A percentile compares a stretch with the other conserved stretches of the same genome.
phyloP scores from a whole-genome alignment of 2,329 filamentous ascomycete species.

The Colletotrichum musicola region DNA sequence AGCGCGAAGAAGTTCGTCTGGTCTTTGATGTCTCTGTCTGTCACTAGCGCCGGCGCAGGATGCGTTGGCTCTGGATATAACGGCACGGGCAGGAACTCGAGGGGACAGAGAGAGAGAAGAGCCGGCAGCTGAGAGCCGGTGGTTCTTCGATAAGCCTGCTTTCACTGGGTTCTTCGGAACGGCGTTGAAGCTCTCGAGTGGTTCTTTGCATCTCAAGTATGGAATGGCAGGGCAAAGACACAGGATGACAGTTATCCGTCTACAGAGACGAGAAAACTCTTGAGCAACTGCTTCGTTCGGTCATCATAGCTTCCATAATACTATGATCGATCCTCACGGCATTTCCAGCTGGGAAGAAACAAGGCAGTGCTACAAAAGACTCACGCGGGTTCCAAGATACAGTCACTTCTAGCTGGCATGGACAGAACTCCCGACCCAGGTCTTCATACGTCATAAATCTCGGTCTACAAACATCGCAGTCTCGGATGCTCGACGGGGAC shows the following conservation, averaged over 20 bases:
- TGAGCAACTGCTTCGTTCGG: too few relatives aligned
- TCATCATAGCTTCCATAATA: too few relatives aligned
- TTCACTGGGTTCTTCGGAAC: not conserved
- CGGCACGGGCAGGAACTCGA: constrained; percentile 27
- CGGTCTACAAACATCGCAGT: not conserved
- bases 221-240: constrained; percentile 16
- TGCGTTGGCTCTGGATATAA: constrained; percentile 32
- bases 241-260: constrained; percentile 16
- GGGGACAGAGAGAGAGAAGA: not conserved
- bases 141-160: not conserved
- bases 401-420: not conserved
- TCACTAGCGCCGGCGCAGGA: constrained; percentile 33
- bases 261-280: too few relatives aligned
- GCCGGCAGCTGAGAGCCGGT: constrained; percentile 2
- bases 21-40: constrained; percentile 17
- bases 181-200: not conserved
- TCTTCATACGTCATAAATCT: too few relatives aligned
- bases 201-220: constrained; percentile 29
- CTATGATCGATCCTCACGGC: too few relatives aligned
- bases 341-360: too few relatives aligned
- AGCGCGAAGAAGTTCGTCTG: constrained; percentile 27
- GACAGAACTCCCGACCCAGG: not conserved
- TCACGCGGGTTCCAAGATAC: too few relatives aligned
- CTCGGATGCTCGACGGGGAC: not conserved
- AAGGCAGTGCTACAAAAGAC: too few relatives aligned